Evolutionary conservation across 2,329 filamentous ascomycete genomes (phyloP).

Genomic region (Fusarium equiseti): DNA sequence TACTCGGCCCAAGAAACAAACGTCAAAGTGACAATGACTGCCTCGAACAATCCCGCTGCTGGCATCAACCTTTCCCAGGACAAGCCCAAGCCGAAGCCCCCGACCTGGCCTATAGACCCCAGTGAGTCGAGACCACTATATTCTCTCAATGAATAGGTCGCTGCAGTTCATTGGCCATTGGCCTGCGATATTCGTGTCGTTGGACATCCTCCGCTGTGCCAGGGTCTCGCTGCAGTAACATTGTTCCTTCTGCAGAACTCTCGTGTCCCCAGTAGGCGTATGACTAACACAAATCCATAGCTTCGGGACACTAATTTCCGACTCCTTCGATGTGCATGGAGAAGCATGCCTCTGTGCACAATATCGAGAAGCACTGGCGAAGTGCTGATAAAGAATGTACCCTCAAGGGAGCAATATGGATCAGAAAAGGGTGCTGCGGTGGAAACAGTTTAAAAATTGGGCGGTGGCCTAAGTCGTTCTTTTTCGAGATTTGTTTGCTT

Average conservation of each 20-base stretch:
- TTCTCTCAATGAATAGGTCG: not conserved
- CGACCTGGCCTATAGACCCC: constrained; percentile 27
- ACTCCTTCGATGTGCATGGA: not conserved
- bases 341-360: not conserved
- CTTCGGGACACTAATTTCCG: constrained; percentile 14
- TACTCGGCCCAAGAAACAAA: not conserved
- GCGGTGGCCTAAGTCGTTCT: not conserved
- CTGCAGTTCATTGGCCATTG: not conserved
- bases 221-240: constrained; percentile 22
- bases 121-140: constrained; percentile 8
- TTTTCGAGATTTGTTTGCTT: constrained; percentile 1
- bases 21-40: constrained; percentile 20
- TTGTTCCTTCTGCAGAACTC: constrained; percentile 15
- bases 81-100: constrained; percentile 27
- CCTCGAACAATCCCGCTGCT: constrained; percentile 1
- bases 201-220: constrained; percentile 14
- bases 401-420: not conserved
- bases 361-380: not conserved
- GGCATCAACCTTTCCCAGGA: constrained; percentile 8
- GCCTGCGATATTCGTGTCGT: constrained; percentile 5
- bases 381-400: not conserved
- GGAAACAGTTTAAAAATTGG: not conserved
- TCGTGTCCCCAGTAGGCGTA: constrained; percentile 9
- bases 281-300: constrained; percentile 23
- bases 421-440: not conserved